Evolutionary conservation across 495 filamentous ascomycete species (phyloP).

Genomic region (Trichoderma gamsii): DNA sequence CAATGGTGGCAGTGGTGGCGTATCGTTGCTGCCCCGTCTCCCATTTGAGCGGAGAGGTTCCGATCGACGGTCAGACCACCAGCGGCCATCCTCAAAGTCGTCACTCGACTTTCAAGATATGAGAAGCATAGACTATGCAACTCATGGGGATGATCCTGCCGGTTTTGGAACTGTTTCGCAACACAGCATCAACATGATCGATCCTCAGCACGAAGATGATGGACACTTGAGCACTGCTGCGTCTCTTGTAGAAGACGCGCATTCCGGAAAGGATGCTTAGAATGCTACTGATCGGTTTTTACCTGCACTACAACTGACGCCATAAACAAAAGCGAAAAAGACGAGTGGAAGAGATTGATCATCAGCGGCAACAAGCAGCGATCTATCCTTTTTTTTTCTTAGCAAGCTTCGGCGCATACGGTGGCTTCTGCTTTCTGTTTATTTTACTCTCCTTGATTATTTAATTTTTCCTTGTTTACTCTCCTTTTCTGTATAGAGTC

Average conservation of each 20-base stretch:
- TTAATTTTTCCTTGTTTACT: constrained; percentile 16
- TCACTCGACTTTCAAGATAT: constrained; percentile 42
- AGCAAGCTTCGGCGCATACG: background rate
- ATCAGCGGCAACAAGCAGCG: background rate
- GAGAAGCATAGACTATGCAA: constrained; percentile 27
- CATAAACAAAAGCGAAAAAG: background rate
- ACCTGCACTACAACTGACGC: background rate
- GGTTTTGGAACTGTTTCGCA: constrained; percentile 62
- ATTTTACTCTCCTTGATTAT: background rate
- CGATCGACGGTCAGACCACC: constrained; percentile 34
- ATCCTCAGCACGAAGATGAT: constrained; percentile 34
- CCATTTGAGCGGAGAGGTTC: constrained; percentile 54
- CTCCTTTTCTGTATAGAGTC: constrained; percentile 20
- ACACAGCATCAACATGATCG: constrained; percentile 54
- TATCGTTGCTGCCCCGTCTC: constrained; percentile 41
- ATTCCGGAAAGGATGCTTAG: constrained; percentile 8
- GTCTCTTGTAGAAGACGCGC: constrained; percentile 41
- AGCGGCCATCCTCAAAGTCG: constrained; percentile 45
- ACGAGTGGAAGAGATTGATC: background rate
- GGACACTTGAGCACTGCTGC: constrained; percentile 42
- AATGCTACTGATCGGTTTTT: background rate
- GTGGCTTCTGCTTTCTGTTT: background rate
- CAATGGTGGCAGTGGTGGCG: constrained; percentile 26
- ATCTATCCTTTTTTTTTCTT: background rate
- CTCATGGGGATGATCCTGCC: constrained; percentile 46